Evolutionary conservation across 257 asterid species (phyloP).

Genomic region (Solanum piurae): DNA sequence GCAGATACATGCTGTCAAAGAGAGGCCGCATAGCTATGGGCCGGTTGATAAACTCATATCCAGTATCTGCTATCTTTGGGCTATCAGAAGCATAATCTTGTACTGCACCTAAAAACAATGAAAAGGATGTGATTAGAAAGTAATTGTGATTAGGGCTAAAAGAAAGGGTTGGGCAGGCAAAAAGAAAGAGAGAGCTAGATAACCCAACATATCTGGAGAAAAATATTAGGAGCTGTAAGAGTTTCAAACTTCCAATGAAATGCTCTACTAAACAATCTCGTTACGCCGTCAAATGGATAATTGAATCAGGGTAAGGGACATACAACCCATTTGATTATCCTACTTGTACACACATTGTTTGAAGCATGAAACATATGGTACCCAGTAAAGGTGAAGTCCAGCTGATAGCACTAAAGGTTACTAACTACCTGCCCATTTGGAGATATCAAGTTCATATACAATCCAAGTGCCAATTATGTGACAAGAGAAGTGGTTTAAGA

Average conservation of each 20-base stretch:
- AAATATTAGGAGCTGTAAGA: not conserved
- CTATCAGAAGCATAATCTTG: constrained; percentile 22
- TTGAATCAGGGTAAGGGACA: not conserved
- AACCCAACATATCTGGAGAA: not conserved
- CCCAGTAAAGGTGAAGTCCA: not conserved
- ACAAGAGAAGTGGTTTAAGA: not conserved
- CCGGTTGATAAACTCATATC: constrained; percentile 41
- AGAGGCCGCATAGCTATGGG: constrained; percentile 42
- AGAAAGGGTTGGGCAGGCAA: not conserved
- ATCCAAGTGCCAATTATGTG: not conserved
- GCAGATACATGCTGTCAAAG: constrained; percentile 64
- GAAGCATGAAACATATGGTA: not conserved
- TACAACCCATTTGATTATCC: not conserved
- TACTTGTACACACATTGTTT: not conserved
- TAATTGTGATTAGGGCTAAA: not conserved
- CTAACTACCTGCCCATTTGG: not conserved
- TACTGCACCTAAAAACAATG: constrained; percentile 19
- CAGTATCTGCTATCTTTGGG: constrained; percentile 18
- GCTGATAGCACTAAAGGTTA: not conserved
- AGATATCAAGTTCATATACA: not conserved
- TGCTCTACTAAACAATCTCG: not conserved
- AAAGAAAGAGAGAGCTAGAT: not conserved
- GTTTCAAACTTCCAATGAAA: not conserved
- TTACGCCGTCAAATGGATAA: not conserved
- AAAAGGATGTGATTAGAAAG: not conserved